Base-by-base conservation (phyloP, 2,329 filamentous ascomycete species). In the Penicillium decumbens region DNA sequence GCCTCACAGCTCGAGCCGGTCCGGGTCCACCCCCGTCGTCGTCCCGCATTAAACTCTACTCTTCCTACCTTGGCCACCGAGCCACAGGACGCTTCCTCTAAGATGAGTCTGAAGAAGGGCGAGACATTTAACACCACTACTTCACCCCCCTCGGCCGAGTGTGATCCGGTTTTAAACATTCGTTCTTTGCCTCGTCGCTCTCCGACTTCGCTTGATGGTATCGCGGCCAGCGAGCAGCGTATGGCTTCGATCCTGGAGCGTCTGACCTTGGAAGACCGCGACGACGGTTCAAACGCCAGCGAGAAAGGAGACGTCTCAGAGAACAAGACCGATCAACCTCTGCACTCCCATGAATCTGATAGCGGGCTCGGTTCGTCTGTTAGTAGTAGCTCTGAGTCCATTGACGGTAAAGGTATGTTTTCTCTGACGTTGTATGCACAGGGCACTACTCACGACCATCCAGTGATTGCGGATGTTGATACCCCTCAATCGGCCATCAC, bases 341-440 rank as follows among this genome's bases (percentile, higher is more conserved):
- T 39, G n/a, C 27, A 37, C 10, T 35, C 20, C 15, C 85, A 90
- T 72, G 81, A 82, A 51, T 93, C 89, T 13, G 91, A 96, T 74
- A 95, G 90, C 68, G 91, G 89, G 46, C 77, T 96, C 56, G 91
- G 91, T 45, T 87, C 89, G 38, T 95, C 90, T 37, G 78, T 95
- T 63, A 80, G 77, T 53, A 87, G 82, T 41, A 78, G 27, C 27
- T 28, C 59, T 27, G 60, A 62, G 12, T 77, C 81, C 56, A 79
- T 74, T 57, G 68, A 69, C 57, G 68, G 69, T 41, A 63, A 64
- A 69, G 67, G 57, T 75, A 57, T 75, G 71, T 56, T 70, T 55
- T 25, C 38, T 41, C 37, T 49, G 35, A 43, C 46, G 6, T 43
- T 43, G 18, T 7, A n/a, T 44, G 13, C 37, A 5, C 33, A 37